A percentile compares a stretch with the other conserved stretches of the same genome.
These are phyloP conservation scores for Chlamydomonas sp. DNA, from an alignment of 139 green algal genomes.

Conservation along the genomic window DNA sequence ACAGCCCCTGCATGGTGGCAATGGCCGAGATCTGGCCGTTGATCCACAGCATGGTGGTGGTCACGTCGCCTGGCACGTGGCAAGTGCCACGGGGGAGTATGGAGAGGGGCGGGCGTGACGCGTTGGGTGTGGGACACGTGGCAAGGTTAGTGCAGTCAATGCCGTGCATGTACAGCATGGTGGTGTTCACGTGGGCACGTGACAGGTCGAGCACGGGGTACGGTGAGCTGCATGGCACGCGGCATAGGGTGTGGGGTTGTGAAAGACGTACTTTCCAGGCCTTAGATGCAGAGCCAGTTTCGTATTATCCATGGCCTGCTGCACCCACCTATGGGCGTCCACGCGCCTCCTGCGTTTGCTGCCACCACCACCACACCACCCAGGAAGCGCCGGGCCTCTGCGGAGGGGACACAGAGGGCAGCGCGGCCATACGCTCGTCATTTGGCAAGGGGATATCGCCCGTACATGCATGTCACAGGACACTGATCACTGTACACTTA, in stretches of 20 bases:
- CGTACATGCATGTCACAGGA: too few species aligned
- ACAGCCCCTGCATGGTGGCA: slow-evolving; percentile 61
- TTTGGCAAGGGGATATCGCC: too few species aligned
- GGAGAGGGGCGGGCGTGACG: too few species aligned
- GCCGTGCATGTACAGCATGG: background rate
- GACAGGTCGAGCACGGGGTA: too few species aligned
- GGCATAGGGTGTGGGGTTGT: too few species aligned
- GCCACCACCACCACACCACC: slow-evolving; percentile 78
- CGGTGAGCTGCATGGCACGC: too few species aligned
- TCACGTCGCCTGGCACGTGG: slow-evolving; percentile 59
- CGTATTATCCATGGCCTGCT: background rate
- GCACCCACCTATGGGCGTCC: slow-evolving; percentile 74
- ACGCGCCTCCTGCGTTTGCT: slow-evolving; percentile 80
- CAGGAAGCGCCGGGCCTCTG: slow-evolving; percentile 66
- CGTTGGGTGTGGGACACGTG: too few species aligned
- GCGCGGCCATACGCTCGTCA: background rate
- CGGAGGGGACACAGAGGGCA: background rate
- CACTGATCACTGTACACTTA: too few species aligned
- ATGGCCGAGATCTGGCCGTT: slow-evolving; percentile 73
- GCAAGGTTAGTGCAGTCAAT: too few species aligned
- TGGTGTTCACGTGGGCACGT: background rate
- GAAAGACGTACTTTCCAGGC: too few species aligned
- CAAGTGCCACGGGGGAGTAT: too few species aligned
- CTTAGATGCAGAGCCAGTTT: too few species aligned
- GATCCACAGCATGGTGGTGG: slow-evolving; percentile 88